These are phyloP conservation scores for Sporothrix schenckii DNA, from an alignment of 2,329 filamentous ascomycete genomes.

Conservation along the genomic window DNA sequence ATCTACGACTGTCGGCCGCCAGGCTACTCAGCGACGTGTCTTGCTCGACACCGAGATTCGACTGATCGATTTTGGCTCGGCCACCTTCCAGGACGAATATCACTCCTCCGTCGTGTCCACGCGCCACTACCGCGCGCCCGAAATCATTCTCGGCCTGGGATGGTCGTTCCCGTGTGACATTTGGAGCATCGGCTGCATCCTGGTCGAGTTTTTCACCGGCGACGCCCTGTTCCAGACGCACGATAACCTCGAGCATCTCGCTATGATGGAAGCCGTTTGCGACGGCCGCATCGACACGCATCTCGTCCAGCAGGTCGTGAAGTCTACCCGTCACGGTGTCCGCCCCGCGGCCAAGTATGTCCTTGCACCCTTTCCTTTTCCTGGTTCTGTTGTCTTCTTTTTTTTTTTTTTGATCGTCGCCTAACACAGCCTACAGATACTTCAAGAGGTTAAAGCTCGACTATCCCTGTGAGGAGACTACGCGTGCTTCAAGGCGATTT, in stretches of 20 bases:
- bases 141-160: slow-evolving; percentile 70
- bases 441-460: slow-evolving; percentile 68
- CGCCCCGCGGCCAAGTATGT: slow-evolving; percentile 67
- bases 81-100: slow-evolving; percentile 73
- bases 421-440: slow-evolving; percentile 51
- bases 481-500: slow-evolving; percentile 65
- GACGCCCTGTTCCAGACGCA: slow-evolving; percentile 73
- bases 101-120: slow-evolving; percentile 73
- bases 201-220: slow-evolving; percentile 72
- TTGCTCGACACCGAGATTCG: slow-evolving; percentile 70
- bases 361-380: too few species aligned
- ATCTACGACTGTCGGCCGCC: slow-evolving; percentile 60
- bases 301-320: slow-evolving; percentile 61
- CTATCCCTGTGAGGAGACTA: slow-evolving; percentile 66
- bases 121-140: slow-evolving; percentile 69
- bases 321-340: slow-evolving; percentile 59
- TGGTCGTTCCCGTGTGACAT: slow-evolving; percentile 75
- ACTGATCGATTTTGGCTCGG: slow-evolving; percentile 71
- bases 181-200: slow-evolving; percentile 73
- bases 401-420: not conserved
- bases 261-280: slow-evolving; percentile 75
- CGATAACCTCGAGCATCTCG: slow-evolving; percentile 71
- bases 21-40: slow-evolving; percentile 66
- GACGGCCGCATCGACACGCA: slow-evolving; percentile 61
- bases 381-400: not conserved